Conservation (phyloP, 257 asterid genomes). For the Solanum rostratum region DNA sequence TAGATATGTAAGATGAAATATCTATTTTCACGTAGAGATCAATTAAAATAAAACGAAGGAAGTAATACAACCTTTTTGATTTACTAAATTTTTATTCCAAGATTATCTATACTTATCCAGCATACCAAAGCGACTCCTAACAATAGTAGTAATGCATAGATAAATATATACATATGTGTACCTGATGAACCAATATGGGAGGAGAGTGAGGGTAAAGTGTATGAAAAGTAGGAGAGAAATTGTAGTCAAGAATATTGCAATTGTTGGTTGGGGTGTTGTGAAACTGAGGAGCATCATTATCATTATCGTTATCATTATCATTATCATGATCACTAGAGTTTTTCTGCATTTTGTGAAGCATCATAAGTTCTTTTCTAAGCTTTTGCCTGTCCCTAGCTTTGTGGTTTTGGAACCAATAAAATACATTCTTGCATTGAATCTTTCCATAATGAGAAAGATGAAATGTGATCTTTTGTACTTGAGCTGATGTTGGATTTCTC, state of each 20-base stretch:
- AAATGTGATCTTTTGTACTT: slow-evolving; percentile 61
- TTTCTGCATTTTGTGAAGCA: slow-evolving; percentile 23
- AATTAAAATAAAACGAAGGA: too few species aligned
- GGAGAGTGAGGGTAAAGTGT: neutral
- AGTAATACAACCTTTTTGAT: too few species aligned
- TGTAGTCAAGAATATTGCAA: neutral
- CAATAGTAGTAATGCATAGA: neutral
- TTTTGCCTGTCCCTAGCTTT: slow-evolving; percentile 84
- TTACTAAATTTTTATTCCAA: too few species aligned
- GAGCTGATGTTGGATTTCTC: slow-evolving; percentile 54
- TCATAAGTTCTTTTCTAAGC: slow-evolving; percentile 32
- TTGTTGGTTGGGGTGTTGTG: too few species aligned
- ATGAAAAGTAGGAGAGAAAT: neutral
- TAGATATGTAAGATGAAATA: too few species aligned
- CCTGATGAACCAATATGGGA: neutral
- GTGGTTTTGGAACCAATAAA: slow-evolving; percentile 86
- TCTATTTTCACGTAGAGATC: too few species aligned
- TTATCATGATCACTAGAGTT: neutral
- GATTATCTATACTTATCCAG: too few species aligned
- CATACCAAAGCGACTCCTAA: too few species aligned
- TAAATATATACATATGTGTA: neutral
- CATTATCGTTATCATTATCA: neutral
- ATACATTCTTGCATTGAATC: slow-evolving; percentile 75
- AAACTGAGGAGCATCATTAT: neutral
- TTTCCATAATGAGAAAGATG: slow-evolving; percentile 56